phyloP scores from a whole-genome alignment of 2,329 filamentous ascomycete species.

The Alternaria solani region DNA sequence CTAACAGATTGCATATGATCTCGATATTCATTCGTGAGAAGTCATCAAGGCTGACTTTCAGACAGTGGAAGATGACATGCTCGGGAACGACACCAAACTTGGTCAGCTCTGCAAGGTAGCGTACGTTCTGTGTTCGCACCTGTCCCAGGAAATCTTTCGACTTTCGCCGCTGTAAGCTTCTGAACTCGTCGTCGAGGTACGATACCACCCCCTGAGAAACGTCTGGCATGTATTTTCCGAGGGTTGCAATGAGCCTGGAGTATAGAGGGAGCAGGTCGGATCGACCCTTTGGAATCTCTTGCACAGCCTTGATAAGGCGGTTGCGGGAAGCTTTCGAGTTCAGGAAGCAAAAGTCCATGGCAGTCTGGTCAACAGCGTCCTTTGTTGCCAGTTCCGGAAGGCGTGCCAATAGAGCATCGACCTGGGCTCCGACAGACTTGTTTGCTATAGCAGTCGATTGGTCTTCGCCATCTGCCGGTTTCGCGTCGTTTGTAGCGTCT shows the following conservation, averaged over 20 bases:
- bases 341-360: slow-evolving; percentile 96
- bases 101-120: slow-evolving; percentile 96
- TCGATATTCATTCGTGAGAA: slow-evolving; percentile 99
- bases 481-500: slow-evolving; percentile 54
- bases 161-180: slow-evolving; percentile 94
- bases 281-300: slow-evolving; percentile 93
- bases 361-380: slow-evolving; percentile 88
- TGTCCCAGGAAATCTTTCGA: slow-evolving; percentile 97
- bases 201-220: slow-evolving; percentile 90
- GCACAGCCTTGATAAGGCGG: slow-evolving; percentile 87
- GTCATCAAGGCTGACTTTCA: slow-evolving; percentile 96
- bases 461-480: slow-evolving; percentile 72
- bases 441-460: slow-evolving; percentile 94
- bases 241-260: slow-evolving; percentile 89
- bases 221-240: slow-evolving; percentile 93
- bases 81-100: slow-evolving; percentile 98
- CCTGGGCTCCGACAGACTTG: slow-evolving; percentile 96
- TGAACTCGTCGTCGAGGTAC: slow-evolving; percentile 95
- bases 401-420: slow-evolving; percentile 85
- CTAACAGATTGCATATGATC: slow-evolving; percentile 93
- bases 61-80: slow-evolving; percentile 97
- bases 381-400: slow-evolving; percentile 93
- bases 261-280: slow-evolving; percentile 90
- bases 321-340: slow-evolving; percentile 99
- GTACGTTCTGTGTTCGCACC: slow-evolving; percentile 90